Evolutionary conservation across 306 rosid genomes (phyloP), one percentile per base, ranked within the genome.

Genomic region (Hippophae rhamnoides): DNA sequence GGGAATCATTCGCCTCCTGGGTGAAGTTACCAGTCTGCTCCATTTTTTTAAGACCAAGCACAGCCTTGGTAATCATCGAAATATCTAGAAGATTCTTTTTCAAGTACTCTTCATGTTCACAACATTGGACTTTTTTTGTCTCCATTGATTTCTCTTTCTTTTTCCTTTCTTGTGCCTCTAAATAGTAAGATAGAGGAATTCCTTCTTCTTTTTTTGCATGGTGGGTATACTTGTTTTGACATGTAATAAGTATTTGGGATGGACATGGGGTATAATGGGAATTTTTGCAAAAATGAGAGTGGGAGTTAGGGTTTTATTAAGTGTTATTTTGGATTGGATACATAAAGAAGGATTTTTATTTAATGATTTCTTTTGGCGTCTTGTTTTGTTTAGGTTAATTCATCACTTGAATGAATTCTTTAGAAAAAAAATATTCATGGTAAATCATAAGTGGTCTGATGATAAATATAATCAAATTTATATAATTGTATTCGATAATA

Each of bases 41-140:
- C 63, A 60, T 80, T 89, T 25, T 87, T 66, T 64, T 65, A 69
- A 48, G 76, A 26, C 44, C 65, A 75, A 66, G 50, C 61, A n/a
- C 54, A 55, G 62, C 65, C 72, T 38, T 76, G 67, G 56, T 62
- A 60, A 60, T 45, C 31, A 51, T 43, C 52, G 25, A 66, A 58
- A 31, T 31, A 31, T 52, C 58, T 51, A 47, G 61, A 67, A 65
- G 57, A 60, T 41, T 63, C 72, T 79, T 58, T 58, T 54, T 65
- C 72, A 42, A 68, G 63, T 57, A 58, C 64, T 51, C 18, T 41
- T 43, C 11, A 73, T 60, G 47, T 45, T 46, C 3, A 61, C 46
- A 10, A 58, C 25, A 51, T 44, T 68, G 44, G 78, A 72, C 71
- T 25, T 46, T 61, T 47, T 64, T 76, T 76, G 56, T 53, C 57